Base-by-base conservation (phyloP, 1,139 yeast genomes). In the Sugiyamaella japonica region DNA sequence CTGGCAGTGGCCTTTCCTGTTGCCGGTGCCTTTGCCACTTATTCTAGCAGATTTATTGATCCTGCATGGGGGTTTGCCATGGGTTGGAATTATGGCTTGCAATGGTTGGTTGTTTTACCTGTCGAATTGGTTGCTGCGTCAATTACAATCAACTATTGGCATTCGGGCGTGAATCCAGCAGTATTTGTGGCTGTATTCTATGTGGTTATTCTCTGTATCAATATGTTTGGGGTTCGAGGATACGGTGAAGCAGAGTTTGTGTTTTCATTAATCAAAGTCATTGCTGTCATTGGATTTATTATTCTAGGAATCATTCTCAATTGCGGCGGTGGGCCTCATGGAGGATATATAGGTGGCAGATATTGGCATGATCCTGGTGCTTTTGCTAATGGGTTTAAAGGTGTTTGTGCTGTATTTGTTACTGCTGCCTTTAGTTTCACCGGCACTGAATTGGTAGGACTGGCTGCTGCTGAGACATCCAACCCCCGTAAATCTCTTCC, bases 351-450 rank as follows among this genome's bases (percentile, higher is more conserved):
- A 55, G 91, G 93, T 16, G 82, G 78, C 10, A 74, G 69, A 59
- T 78, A 82, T 68, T 85, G 87, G 86, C 76, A 76, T 55, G 63
- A 75, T 56, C 86, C 87, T 0, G 89, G 88, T 53, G 80, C 89
- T 5, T 83, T 77, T 73, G 79, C 75, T 57, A 74, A 73, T 77
- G 89, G 75, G 56, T 88, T 81, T 76, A 89, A 89, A 68, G 97
- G 97, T 62, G 83, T 89, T n/a, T 45, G 49, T 45, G 44, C 44
- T 7, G 86, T 86, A 36, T 86, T 90, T 65, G 89, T 90, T 50
- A 81, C 85, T 32, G 95, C 96, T 28, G 95, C 96, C 6, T 90
- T 89, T 71, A 83, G 96, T 3, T 86, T 87, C 65, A 90, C 91
- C 53, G 95, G 95, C 64, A 82, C 86, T 52, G 96, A 88, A 72